These are phyloP conservation scores for Plicaturopsis crispa DNA, from an alignment of 768 basidiomycete species.

Conservation along the genomic window DNA sequence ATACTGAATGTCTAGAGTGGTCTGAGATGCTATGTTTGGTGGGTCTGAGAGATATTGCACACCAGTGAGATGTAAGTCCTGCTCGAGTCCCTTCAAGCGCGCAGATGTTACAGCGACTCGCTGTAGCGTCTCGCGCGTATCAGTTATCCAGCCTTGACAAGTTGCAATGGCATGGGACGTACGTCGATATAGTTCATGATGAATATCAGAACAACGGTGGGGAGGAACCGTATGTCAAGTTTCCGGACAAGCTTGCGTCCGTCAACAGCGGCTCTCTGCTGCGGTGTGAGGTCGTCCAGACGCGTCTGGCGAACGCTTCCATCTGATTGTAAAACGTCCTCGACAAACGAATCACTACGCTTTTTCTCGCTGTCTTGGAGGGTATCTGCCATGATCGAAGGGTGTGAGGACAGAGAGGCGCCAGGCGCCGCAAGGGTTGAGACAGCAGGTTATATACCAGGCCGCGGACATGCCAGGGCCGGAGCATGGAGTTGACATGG, in stretches of 20 bases:
- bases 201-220: slow-evolving; percentile 49
- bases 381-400: too few species aligned
- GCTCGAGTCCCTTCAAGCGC: slow-evolving; percentile 40
- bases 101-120: slow-evolving; percentile 44
- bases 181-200: slow-evolving; percentile 70
- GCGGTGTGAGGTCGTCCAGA: too few species aligned
- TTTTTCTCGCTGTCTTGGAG: slow-evolving; percentile 5
- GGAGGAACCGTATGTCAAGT: slow-evolving; percentile 48
- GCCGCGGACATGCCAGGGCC: too few species aligned
- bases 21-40: too few species aligned
- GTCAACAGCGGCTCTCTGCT: slow-evolving; percentile 24
- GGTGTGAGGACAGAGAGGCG: too few species aligned
- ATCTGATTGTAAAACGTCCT: too few species aligned
- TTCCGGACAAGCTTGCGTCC: slow-evolving; percentile 47
- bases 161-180: slow-evolving; percentile 5
- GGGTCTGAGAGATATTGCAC: too few species aligned
- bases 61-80: slow-evolving; percentile 41
- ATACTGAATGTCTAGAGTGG: slow-evolving; percentile 41
- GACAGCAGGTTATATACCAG: too few species aligned
- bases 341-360: slow-evolving; percentile 6
- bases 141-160: background rate
- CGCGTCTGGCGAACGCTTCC: too few species aligned
- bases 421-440: too few species aligned
- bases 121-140: slow-evolving; percentile 18
- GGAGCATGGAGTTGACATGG: too few species aligned